Evolutionary conservation across 2,329 filamentous ascomycete genomes (phyloP).

Genomic region (Hyphodiscus sp.): DNA sequence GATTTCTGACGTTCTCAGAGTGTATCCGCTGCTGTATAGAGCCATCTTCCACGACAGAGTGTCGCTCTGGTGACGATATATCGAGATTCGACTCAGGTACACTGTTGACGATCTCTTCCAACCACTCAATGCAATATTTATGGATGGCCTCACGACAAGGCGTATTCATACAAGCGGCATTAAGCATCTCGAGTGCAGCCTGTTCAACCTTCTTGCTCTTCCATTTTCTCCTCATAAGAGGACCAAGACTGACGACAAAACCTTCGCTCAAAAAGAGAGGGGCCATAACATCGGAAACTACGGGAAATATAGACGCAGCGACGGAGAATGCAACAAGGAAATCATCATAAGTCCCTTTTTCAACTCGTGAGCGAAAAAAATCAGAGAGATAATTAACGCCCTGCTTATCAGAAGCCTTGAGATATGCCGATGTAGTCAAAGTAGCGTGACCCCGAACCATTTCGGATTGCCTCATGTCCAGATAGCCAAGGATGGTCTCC

Average conservation of each 20-base stretch:
- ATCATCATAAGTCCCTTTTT: conserved; percentile 75
- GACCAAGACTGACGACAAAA: conserved; percentile 71
- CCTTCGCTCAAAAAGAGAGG: conserved; percentile 82
- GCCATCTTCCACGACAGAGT: conserved; percentile 23
- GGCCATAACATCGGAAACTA: conserved; percentile 69
- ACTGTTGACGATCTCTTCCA: conserved; percentile 75
- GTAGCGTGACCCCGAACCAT: conserved; percentile 75
- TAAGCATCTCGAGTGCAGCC: conserved; percentile 81
- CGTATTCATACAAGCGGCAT: conserved; percentile 81
- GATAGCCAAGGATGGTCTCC: conserved; percentile 77
- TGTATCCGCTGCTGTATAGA: conserved; percentile 36
- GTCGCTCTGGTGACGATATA: conserved; percentile 17
- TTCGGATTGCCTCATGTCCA: conserved; percentile 75
- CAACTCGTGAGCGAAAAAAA: conserved; percentile 68
- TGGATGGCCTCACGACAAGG: conserved; percentile 76
- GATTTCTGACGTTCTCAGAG: conserved; percentile 53
- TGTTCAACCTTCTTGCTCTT: conserved; percentile 83
- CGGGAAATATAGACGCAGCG: conserved; percentile 80
- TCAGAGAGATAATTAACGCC: conserved; percentile 64
- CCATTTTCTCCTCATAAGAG: conserved; percentile 70
- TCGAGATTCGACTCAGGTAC: conserved; percentile 49
- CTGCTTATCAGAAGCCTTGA: conserved; percentile 67
- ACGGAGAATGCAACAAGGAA: conserved; percentile 89
- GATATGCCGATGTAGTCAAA: conserved; percentile 73
- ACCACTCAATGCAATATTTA: conserved; percentile 80